Evolutionary conservation across 805 yeast species (phyloP), one percentile per base, ranked within the genome.

Genomic region (Yarrowia sp.): DNA sequence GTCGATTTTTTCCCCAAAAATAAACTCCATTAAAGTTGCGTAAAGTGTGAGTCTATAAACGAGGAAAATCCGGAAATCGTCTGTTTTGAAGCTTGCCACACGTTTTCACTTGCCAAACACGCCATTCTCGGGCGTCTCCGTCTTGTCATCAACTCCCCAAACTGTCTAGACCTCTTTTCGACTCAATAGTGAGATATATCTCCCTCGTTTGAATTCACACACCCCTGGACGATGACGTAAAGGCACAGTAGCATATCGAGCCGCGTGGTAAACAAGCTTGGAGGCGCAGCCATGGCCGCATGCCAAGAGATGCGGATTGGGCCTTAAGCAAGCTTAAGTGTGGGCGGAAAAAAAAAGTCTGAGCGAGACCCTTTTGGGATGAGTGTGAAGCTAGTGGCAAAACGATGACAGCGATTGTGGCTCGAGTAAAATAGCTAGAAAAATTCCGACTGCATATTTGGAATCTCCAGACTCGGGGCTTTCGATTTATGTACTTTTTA

Each of bases 211-310:
- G 7, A 12, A 44, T 10, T 19, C 19, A 13, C n/a, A 13, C 5
- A 30, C 40, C 40, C 43, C 43, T 38, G 40, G 30, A 36, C 19
- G 7, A 55, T 55, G 61, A 55, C 61, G 61, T 55, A 55, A 55
- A 15, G 24, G n/a, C 61, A 55, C 61, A 55, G 61, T 39, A 40
- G 46, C 60, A 38, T 55, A 38, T n/a, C 61, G 46, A 55, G 61
- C 61, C 61, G 58, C 58, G 58, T 52, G 42, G 58, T 38, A 36
- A 55, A 55, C 61, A 55, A 55, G 46, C 61, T 39, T 55, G 61
- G 61, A 55, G 61, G 61, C 61, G 61, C 61, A 55, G 61, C 61
- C 46, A 39, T 14, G 61, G 61, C 61, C 46, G 61, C 61, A 55
- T 55, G 61, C 61, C 61, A 55, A 55, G 61, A 39, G 61, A 55